These are phyloP conservation scores for Quercus phellos DNA, from an alignment of 331 rosid genomes.

Conservation along the genomic window DNA sequence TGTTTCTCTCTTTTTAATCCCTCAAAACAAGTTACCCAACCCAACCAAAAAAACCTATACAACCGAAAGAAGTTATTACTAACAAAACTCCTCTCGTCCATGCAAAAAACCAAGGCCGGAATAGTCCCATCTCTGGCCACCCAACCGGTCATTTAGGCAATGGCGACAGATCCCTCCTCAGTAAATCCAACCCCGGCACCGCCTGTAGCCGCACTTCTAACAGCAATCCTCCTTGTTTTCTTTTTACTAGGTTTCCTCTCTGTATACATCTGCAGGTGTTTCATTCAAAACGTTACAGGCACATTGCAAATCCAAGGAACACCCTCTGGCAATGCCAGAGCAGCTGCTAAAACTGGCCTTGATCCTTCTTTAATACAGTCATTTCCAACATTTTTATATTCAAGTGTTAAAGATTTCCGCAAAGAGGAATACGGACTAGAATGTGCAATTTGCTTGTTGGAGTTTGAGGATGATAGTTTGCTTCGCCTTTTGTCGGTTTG, in stretches of 20 bases:
- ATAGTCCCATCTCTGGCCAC: constrained; percentile 32
- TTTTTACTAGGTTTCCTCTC: constrained; percentile 53
- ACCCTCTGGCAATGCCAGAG: constrained; percentile 27
- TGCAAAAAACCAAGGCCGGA: constrained; percentile 35
- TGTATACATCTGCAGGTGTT: constrained; percentile 53
- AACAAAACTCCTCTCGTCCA: constrained; percentile 31
- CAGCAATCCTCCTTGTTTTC: constrained; percentile 47
- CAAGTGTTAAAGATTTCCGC: constrained; percentile 49
- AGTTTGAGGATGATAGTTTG: constrained; percentile 56
- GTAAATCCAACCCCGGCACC: constrained; percentile 16
- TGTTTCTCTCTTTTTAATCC: constrained; percentile 25
- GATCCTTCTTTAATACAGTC: constrained; percentile 36
- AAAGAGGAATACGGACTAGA: constrained; percentile 47
- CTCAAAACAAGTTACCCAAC: neutral
- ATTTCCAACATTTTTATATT: constrained; percentile 58
- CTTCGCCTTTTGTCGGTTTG: constrained; percentile 63
- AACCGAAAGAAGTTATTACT: neutral
- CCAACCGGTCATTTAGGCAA: constrained; percentile 12
- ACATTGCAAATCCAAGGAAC: constrained; percentile 34
- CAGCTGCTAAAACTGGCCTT: constrained; percentile 39
- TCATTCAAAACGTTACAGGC: constrained; percentile 24
- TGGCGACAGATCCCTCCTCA: constrained; percentile 17
- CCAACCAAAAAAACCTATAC: neutral
- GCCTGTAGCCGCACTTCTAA: constrained; percentile 40
- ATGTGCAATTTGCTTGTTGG: constrained; percentile 75